A percentile compares a stretch with the other conserved stretches of the same genome.
phyloP scores from a whole-genome alignment of 371 early-diverging fungal species.

The Mortierella sp. region DNA sequence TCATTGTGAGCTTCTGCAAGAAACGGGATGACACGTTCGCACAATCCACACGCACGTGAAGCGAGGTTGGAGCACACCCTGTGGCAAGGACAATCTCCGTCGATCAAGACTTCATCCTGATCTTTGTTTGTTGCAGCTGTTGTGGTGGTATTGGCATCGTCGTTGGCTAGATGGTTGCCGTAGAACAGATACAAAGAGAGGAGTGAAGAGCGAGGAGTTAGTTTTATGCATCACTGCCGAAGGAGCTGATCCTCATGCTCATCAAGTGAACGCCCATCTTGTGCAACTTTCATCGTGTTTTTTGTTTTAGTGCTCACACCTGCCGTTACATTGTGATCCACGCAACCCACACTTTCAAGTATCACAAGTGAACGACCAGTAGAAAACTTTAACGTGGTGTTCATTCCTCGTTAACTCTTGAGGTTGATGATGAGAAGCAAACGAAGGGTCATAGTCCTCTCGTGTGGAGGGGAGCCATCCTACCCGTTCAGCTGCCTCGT shows the following conservation, averaged over 20 bases:
- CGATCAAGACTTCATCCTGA: constrained; percentile 29
- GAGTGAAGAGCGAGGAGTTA: too few relatives aligned
- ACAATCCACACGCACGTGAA: constrained; percentile 58
- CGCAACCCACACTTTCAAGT: constrained; percentile 7
- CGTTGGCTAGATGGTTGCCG: neutral
- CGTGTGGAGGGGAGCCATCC: neutral
- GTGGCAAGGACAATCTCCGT: constrained; percentile 45
- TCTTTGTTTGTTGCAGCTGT: constrained; percentile 23
- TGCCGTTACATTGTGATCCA: constrained; percentile 6
- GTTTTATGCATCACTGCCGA: too few relatives aligned
- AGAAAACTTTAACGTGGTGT: constrained; percentile 22
- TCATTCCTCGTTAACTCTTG: neutral
- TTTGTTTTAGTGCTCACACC: constrained; percentile 7
- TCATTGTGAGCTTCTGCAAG: constrained; percentile 63
- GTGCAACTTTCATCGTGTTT: neutral
- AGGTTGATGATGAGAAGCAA: neutral
- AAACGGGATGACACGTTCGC: constrained; percentile 64
- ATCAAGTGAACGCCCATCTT: too few relatives aligned
- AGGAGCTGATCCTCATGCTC: too few relatives aligned
- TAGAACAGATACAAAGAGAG: neutral
- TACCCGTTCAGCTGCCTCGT: neutral
- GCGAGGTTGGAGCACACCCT: constrained; percentile 25
- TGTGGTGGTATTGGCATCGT: constrained; percentile 9
- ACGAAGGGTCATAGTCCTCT: neutral
- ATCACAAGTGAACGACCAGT: constrained; percentile 23